Evolutionary conservation across 1,139 yeast genomes (phyloP).

Genomic region (Blastobotrys persicus): DNA sequence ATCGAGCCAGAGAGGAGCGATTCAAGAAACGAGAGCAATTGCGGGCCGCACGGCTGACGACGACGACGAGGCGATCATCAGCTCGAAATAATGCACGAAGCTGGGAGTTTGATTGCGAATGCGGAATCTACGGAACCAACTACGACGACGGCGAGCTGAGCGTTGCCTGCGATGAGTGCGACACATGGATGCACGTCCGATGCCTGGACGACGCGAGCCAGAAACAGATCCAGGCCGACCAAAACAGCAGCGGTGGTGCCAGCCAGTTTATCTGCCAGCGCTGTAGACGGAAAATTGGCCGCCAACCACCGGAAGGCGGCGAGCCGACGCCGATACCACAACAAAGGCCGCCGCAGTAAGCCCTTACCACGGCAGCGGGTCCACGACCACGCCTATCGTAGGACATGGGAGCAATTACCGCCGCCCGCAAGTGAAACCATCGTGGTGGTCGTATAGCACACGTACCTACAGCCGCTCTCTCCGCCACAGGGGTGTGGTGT

Average conservation of each 20-base stretch:
- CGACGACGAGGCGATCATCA: slow-evolving; percentile 9
- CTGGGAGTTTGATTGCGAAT: slow-evolving; percentile 44
- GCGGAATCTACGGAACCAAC: slow-evolving; percentile 42
- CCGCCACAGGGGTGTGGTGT: too few relatives aligned
- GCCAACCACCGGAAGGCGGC: slow-evolving; percentile 1
- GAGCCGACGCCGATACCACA: slow-evolving; percentile 1
- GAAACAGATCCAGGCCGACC: neutral
- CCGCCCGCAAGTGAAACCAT: slow-evolving; percentile 1
- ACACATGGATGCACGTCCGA: slow-evolving; percentile 44
- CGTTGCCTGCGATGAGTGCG: slow-evolving; percentile 42
- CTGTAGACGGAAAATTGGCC: neutral
- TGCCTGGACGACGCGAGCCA: slow-evolving; percentile 32
- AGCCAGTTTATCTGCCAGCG: slow-evolving; percentile 3
- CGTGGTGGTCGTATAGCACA: too few relatives aligned
- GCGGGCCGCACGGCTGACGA: slow-evolving; percentile 9
- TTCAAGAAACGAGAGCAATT: slow-evolving; percentile 12
- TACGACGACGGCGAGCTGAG: slow-evolving; percentile 41
- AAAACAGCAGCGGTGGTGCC: neutral
- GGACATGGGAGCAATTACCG: neutral
- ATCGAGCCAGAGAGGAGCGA: slow-evolving; percentile 15
- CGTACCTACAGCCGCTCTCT: too few relatives aligned
- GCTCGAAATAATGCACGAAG: slow-evolving; percentile 11
- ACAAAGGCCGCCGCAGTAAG: too few relatives aligned
- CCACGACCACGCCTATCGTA: too few relatives aligned
- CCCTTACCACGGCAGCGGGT: too few relatives aligned